phyloP scores from a whole-genome alignment of 495 filamentous ascomycete genomes.

The Podospora bellae-mahoneyi region DNA sequence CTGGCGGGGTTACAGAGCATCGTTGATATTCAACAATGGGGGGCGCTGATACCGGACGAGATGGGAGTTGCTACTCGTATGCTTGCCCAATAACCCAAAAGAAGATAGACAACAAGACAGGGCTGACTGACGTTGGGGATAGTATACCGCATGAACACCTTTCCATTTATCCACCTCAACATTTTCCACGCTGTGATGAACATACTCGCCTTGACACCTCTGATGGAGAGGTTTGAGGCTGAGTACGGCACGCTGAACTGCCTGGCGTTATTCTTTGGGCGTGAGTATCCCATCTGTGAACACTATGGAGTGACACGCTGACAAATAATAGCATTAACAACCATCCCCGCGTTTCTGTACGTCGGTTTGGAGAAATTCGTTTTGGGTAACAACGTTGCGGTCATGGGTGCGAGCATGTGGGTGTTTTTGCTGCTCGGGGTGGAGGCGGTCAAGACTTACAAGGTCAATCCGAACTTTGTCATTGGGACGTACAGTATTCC shows the following conservation, averaged over 20 bases:
- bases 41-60: conserved; percentile 72
- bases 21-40: conserved; percentile 70
- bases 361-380: conserved; percentile 65
- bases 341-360: conserved; percentile 71
- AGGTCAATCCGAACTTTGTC: conserved; percentile 68
- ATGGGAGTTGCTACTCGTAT: conserved; percentile 70
- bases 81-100: conserved; percentile 32
- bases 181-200: conserved; percentile 80
- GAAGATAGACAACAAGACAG: conserved; percentile 8
- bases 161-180: conserved; percentile 78
- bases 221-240: conserved; percentile 89
- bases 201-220: conserved; percentile 69
- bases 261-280: conserved; percentile 78
- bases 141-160: conserved; percentile 95
- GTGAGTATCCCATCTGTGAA: conserved; percentile 52
- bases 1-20: conserved; percentile 59
- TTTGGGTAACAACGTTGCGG: conserved; percentile 59
- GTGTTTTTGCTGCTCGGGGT: conserved; percentile 80
- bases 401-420: conserved; percentile 84
- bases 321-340: conserved; percentile 63
- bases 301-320: conserved; percentile 4
- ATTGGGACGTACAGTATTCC: conserved; percentile 74
- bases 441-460: conserved; percentile 78
- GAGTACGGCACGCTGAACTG: conserved; percentile 89
- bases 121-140: conserved; percentile 15